These are phyloP conservation scores for Xylaria sp. DNA, from an alignment of 2,329 filamentous ascomycete genomes.

Conservation along the genomic window DNA sequence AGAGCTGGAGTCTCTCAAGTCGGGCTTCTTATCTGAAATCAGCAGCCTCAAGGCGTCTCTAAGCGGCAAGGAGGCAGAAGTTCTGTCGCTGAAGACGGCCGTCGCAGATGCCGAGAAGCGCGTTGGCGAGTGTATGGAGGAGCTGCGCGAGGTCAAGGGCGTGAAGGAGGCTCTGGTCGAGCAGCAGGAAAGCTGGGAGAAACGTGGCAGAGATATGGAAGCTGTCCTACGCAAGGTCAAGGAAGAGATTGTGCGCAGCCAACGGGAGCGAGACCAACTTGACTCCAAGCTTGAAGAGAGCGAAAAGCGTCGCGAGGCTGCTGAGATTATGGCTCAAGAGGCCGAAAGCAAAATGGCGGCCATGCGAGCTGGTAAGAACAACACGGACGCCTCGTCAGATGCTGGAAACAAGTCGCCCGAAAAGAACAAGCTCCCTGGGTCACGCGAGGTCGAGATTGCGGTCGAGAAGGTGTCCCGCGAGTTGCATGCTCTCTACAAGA, in stretches of 20 bases:
- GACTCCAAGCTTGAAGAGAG: slow-evolving; percentile 79
- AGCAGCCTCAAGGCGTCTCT: slow-evolving; percentile 92
- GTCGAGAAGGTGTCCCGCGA: slow-evolving; percentile 95
- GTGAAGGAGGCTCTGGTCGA: slow-evolving; percentile 76
- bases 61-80: slow-evolving; percentile 92
- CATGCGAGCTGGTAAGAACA: slow-evolving; percentile 72
- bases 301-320: slow-evolving; percentile 78
- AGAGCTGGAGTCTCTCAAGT: slow-evolving; percentile 93
- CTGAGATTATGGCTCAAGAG: slow-evolving; percentile 80
- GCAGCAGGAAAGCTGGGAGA: slow-evolving; percentile 86
- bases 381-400: slow-evolving; percentile 50
- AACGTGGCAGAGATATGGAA: slow-evolving; percentile 87
- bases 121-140: slow-evolving; percentile 86
- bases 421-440: slow-evolving; percentile 52
- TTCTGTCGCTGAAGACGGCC: slow-evolving; percentile 85
- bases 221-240: slow-evolving; percentile 80
- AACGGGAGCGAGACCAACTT: slow-evolving; percentile 84
- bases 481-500: slow-evolving; percentile 92
- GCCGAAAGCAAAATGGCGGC: slow-evolving; percentile 80
- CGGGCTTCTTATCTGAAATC: slow-evolving; percentile 89
- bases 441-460: slow-evolving; percentile 80
- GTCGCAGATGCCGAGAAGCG: slow-evolving; percentile 91
- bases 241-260: slow-evolving; percentile 80
- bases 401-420: slow-evolving; percentile 52
- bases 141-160: slow-evolving; percentile 79